phyloP scores from a whole-genome alignment of 257 asterid genomes.

The Solanum pimpinellifolium region DNA sequence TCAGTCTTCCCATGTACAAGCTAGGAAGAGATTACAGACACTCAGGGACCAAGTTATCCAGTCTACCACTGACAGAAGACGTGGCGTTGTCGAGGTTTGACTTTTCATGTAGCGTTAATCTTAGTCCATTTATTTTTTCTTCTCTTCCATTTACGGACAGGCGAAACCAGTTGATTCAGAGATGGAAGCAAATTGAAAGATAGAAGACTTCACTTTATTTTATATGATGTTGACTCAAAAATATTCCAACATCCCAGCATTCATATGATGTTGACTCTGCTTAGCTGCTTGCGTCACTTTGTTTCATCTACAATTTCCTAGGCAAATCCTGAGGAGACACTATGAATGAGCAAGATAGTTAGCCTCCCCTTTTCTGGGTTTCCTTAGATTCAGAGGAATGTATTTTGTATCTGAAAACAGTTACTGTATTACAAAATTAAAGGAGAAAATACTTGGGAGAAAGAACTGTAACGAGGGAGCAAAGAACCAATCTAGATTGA shows the following conservation, averaged over 20 bases:
- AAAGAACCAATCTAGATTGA: neutral
- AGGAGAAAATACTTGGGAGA: neutral
- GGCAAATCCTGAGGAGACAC: neutral
- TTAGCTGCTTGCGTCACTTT: neutral
- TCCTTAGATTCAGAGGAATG: neutral
- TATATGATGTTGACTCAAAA: neutral
- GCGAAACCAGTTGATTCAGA: neutral
- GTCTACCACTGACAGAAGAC: slow-evolving; percentile 93
- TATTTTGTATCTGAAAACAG: neutral
- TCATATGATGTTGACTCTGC: neutral
- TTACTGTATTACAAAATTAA: neutral
- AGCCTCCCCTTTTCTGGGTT: neutral
- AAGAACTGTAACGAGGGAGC: neutral
- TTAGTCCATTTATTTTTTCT: neutral
- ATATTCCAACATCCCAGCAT: neutral
- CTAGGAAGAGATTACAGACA: slow-evolving; percentile 54
- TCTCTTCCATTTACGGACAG: neutral
- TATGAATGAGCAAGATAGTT: neutral
- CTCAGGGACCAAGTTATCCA: slow-evolving; percentile 71
- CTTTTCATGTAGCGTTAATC: neutral
- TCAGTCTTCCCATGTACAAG: slow-evolving; percentile 18
- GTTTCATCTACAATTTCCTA: neutral
- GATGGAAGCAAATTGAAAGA: neutral
- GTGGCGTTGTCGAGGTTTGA: slow-evolving; percentile 91
- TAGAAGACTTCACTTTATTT: neutral